phyloP scores from a whole-genome alignment of 2,329 filamentous ascomycete genomes.

The Alternaria sp. region DNA sequence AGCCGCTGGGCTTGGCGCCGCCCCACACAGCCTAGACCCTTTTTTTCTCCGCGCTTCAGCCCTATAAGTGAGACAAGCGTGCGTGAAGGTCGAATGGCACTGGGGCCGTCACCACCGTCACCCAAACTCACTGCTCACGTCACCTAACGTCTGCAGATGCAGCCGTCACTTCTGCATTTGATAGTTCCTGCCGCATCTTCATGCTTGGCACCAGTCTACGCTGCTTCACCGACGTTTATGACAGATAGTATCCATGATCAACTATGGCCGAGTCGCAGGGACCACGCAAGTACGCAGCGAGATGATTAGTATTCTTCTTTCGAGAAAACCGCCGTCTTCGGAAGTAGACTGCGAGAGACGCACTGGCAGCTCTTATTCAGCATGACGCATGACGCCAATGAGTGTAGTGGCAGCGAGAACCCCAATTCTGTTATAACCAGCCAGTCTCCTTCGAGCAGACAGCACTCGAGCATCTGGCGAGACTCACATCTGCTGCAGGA shows the following conservation, averaged over 20 bases:
- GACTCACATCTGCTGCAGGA: constrained; percentile 4
- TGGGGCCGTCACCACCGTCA: not conserved
- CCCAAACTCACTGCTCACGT: not conserved
- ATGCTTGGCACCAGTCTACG: not conserved
- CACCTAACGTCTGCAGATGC: not conserved
- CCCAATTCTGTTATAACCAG: not conserved
- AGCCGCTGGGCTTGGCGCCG: constrained; percentile 19
- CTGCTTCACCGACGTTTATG: not conserved
- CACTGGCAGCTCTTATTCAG: not conserved
- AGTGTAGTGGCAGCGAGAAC: not conserved
- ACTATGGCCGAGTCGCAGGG: not conserved
- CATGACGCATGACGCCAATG: not conserved
- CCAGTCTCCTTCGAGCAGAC: not conserved
- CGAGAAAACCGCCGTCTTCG: not conserved
- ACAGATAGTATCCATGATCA: not conserved
- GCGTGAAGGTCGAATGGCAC: not conserved
- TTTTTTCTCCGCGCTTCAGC: constrained; percentile 19
- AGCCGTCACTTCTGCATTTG: not conserved
- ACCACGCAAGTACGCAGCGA: not conserved
- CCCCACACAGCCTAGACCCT: constrained; percentile 15
- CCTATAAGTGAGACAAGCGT: constrained; percentile 9
- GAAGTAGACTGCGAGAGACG: not conserved
- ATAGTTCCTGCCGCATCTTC: not conserved
- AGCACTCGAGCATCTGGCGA: not conserved
- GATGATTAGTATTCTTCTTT: not conserved